Percentiles rank a stretch among this genome's conserved stretches.
Conservation (phyloP, 345 rosid genomes). For the Melastoma malabathricum region DNA sequence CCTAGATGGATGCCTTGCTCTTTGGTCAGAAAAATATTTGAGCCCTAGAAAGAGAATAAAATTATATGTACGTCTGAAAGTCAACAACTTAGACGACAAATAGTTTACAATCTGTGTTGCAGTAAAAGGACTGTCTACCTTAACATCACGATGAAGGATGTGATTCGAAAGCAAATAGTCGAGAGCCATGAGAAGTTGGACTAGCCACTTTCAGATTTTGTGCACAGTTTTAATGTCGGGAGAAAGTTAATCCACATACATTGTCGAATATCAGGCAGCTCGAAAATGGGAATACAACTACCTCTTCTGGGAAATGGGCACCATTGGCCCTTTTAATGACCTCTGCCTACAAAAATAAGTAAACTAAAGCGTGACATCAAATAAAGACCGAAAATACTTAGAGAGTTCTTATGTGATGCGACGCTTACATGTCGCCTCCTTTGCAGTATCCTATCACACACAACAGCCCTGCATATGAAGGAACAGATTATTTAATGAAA, state of each 20-base stretch:
- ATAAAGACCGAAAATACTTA: neutral
- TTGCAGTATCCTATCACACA: slow-evolving; percentile 93
- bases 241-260: neutral
- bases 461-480: slow-evolving; percentile 63
- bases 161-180: slow-evolving; percentile 43
- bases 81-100: no score
- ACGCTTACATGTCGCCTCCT: slow-evolving; percentile 91
- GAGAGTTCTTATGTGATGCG: neutral
- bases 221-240: slow-evolving; percentile 16
- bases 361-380: neutral
- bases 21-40: slow-evolving; percentile 89
- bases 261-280: neutral
- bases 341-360: slow-evolving; percentile 44
- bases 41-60: slow-evolving; percentile 35
- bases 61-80: no score
- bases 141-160: slow-evolving; percentile 47
- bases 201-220: slow-evolving; percentile 92
- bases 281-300: slow-evolving; percentile 9
- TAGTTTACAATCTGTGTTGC: neutral
- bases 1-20: slow-evolving; percentile 85
- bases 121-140: slow-evolving; percentile 16
- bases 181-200: slow-evolving; percentile 45
- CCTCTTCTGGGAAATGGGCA: slow-evolving; percentile 75
- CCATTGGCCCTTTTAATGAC: slow-evolving; percentile 72
- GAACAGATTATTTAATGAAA: neutral